These are phyloP conservation scores for Lagenidium sp. DNA, from an alignment of 352 stramenopile genomes.

Conservation along the genomic window DNA sequence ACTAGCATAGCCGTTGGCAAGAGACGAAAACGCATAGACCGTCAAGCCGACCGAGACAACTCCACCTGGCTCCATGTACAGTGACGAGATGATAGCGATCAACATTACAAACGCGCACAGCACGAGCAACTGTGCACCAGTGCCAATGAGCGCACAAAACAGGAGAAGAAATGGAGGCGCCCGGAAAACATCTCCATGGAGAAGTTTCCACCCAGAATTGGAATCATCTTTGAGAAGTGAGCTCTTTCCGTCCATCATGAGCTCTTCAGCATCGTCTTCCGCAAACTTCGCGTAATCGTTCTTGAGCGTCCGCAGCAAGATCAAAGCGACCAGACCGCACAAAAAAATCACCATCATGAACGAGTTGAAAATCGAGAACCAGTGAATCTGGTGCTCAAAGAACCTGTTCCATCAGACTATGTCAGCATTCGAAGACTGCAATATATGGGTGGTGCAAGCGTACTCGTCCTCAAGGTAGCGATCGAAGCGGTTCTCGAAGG, in stretches of 20 bases:
- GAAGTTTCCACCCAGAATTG: slow-evolving; percentile 93
- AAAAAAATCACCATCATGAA: slow-evolving; percentile 98
- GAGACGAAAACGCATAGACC: slow-evolving; percentile 91
- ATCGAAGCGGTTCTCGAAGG: slow-evolving; percentile 96
- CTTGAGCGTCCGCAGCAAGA: slow-evolving; percentile 90
- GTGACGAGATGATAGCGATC: slow-evolving; percentile 91
- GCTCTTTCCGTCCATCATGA: slow-evolving; percentile 80
- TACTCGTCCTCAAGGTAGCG: slow-evolving; percentile 96
- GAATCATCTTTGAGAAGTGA: slow-evolving; percentile 73
- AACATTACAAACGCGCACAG: slow-evolving; percentile 93
- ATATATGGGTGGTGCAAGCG: too few relatives aligned
- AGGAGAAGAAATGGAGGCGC: slow-evolving; percentile 88
- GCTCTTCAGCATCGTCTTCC: slow-evolving; percentile 77
- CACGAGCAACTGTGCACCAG: slow-evolving; percentile 93
- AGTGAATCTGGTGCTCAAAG: slow-evolving; percentile 99
- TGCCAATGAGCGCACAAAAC: slow-evolving; percentile 95
- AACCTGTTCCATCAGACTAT: too few relatives aligned
- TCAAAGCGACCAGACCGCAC: slow-evolving; percentile 90
- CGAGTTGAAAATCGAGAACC: slow-evolving; percentile 97
- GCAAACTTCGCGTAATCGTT: slow-evolving; percentile 93
- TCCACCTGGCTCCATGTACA: slow-evolving; percentile 96
- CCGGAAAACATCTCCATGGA: slow-evolving; percentile 94
- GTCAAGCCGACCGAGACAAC: slow-evolving; percentile 93
- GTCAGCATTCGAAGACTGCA: too few relatives aligned
- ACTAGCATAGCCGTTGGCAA: slow-evolving; percentile 85